These are phyloP conservation scores for Anisodus acutangulus DNA, from an alignment of 257 asterid genomes.

Conservation along the genomic window DNA sequence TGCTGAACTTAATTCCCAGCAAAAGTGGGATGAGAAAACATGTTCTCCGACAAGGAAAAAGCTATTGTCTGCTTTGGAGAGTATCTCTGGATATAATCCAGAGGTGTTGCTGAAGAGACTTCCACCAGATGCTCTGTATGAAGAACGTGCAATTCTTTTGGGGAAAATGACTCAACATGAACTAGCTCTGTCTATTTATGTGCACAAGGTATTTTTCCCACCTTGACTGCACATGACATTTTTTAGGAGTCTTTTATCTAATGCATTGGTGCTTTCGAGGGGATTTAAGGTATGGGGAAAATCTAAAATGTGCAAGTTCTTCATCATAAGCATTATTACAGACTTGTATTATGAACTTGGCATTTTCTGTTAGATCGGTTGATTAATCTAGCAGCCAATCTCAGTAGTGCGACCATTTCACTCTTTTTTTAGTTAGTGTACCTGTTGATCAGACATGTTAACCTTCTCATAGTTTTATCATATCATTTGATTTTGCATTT, in stretches of 20 bases:
- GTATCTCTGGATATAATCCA: constrained; percentile 84
- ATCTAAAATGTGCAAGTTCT: constrained; percentile 23
- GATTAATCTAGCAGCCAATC: not conserved
- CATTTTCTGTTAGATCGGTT: constrained; percentile 15
- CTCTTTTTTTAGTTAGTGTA: constrained; percentile 2
- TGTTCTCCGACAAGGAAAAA: constrained; percentile 43
- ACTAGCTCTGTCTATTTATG: constrained; percentile 85
- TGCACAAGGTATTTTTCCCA: constrained; percentile 71
- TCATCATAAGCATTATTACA: not conserved
- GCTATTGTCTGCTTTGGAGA: constrained; percentile 83
- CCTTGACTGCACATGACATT: constrained; percentile 22
- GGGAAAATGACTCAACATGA: constrained; percentile 98
- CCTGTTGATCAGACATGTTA: constrained; percentile 2
- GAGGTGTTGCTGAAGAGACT: constrained; percentile 79
- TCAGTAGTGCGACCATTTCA: constrained; percentile 19
- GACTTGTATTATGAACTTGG: constrained; percentile 17
- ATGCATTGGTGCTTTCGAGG: constrained; percentile 20
- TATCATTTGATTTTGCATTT: not conserved
- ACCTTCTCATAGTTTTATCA: constrained; percentile 14
- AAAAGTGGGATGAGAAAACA: too few relatives aligned
- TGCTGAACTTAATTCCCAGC: too few relatives aligned
- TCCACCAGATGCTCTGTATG: constrained; percentile 84
- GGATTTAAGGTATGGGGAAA: not conserved
- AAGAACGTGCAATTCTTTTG: constrained; percentile 88
- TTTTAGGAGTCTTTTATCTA: not conserved